Base-by-base conservation (phyloP, 164 flowering plant genomes). In the Vitis amurensis region DNA sequence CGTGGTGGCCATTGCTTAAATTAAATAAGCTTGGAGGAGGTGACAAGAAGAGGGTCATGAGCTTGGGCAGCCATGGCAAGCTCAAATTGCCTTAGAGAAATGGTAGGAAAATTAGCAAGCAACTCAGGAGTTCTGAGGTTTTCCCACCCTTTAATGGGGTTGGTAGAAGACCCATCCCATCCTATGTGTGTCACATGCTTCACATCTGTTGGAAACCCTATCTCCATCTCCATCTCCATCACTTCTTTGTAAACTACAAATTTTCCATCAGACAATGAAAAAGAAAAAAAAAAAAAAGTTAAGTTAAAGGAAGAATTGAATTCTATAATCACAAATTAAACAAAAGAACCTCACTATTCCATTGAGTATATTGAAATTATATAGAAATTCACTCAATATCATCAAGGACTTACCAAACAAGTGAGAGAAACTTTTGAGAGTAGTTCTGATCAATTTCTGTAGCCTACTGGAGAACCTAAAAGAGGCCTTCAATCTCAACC, bases 171-270 rank as follows among this genome's bases (percentile, higher is more conserved):
- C 4, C 83, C 83, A 66, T 80, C 80, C 63, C 71, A 67, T 63
- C 83, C 83, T 56, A 80, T 77, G 61, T 80, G 83, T 1, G 80
- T 77, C 50, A 80, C 73, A 53, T 80, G 80, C 74, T 80, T 80
- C 73, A 80, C 83, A 19, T 80, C 80, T 14, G 83, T 80, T 23
- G 83, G 83, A 52, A 65, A 73, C 19, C 83, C 83, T 9, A 80
- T 80, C 27, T 80, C 80, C 74, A 80, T 77, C 64, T 74, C 77
- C 51, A 14, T 55, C 30, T 79, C 81, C 37, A 14, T n/a, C 11
- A 64, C 62, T 44, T 76, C 80, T 66, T 67, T 71, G 72, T 64
- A 79, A 37, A 72, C 81, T 75, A 48, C 7, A 66, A 17, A 0
- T 37, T 50, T 48, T 8, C 8, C 30, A 58, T 58, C 27, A 23